Evolutionary conservation across 108 stramenopile species (phyloP).

Genomic region (Nitzschia sp.): DNA sequence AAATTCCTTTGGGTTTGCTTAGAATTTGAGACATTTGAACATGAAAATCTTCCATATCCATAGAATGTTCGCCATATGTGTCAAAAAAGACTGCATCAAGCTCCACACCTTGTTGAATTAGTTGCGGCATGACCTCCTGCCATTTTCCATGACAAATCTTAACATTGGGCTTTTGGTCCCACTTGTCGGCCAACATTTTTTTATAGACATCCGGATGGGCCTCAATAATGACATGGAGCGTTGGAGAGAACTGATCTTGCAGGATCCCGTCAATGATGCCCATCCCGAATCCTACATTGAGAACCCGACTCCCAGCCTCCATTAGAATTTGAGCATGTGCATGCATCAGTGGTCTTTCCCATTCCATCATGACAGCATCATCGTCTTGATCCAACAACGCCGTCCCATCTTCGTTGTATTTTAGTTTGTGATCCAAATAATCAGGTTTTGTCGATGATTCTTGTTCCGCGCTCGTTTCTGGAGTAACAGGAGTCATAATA

Average conservation of each 20-base stretch:
- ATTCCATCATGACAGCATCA: conserved; percentile 98
- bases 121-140: conserved; percentile 82
- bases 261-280: conserved; percentile 88
- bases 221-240: conserved; percentile 82
- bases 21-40: conserved; percentile 46
- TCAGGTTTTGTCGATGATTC: conserved; percentile 83
- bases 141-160: conserved; percentile 80
- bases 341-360: conserved; percentile 93
- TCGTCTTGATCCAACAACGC: conserved; percentile 75
- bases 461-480: conserved; percentile 45
- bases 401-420: conserved; percentile 57
- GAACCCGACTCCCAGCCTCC: conserved; percentile 56
- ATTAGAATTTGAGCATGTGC: conserved; percentile 83
- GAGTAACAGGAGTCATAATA: not conserved
- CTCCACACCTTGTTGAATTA: conserved; percentile 49
- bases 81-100: conserved; percentile 94
- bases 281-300: conserved; percentile 94
- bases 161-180: conserved; percentile 82
- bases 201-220: conserved; percentile 89
- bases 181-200: conserved; percentile 77
- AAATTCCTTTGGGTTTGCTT: conserved; percentile 74
- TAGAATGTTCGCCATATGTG: conserved; percentile 91
- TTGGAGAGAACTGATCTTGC: conserved; percentile 57
- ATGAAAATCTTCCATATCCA: conserved; percentile 92
- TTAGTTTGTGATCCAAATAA: conserved; percentile 65